Evolutionary conservation across 768 basidiomycete genomes (phyloP).

Genomic region (Amanita inopinata): DNA sequence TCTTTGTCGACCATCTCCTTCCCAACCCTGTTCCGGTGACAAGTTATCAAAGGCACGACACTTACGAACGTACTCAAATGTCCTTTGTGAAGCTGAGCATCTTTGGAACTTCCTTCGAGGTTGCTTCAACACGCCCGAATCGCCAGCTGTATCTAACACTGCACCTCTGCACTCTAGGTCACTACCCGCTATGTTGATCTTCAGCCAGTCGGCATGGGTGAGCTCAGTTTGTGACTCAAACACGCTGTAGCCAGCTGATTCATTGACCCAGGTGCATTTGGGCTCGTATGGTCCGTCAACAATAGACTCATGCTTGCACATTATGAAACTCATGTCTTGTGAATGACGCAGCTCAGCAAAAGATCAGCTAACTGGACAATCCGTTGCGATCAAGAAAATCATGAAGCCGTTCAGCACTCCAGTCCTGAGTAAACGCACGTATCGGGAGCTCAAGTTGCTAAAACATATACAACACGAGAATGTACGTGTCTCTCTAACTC

Average conservation of each 20-base stretch:
- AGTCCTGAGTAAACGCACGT: slow-evolving; percentile 95
- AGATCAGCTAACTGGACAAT: slow-evolving; percentile 87
- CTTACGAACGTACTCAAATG: slow-evolving; percentile 32
- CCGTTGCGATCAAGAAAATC: slow-evolving; percentile 99
- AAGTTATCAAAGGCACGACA: slow-evolving; percentile 10
- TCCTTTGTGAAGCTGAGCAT: slow-evolving; percentile 98
- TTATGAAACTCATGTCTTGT: slow-evolving; percentile 7
- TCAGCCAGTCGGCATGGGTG: slow-evolving; percentile 98
- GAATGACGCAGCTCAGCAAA: slow-evolving; percentile 70
- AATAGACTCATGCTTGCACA: slow-evolving; percentile 2
- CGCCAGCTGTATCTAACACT: slow-evolving; percentile 11
- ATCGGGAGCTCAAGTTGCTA: slow-evolving; percentile 93
- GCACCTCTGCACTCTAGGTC: slow-evolving; percentile 43
- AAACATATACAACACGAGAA: slow-evolving; percentile 99
- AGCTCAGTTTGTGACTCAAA: slow-evolving; percentile 20
- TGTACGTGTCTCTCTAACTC: slow-evolving; percentile 33
- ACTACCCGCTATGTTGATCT: slow-evolving; percentile 99
- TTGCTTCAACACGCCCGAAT: slow-evolving; percentile 22
- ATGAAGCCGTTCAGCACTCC: slow-evolving; percentile 99
- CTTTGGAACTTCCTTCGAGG: slow-evolving; percentile 97
- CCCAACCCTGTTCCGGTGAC: slow-evolving; percentile 12
- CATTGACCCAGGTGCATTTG: slow-evolving; percentile 69
- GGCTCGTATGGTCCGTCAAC: slow-evolving; percentile 81
- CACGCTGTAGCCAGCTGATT: slow-evolving; percentile 11
- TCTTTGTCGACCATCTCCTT: slow-evolving; percentile 7